Evolutionary conservation across 2,329 filamentous ascomycete genomes (phyloP), one percentile per base, ranked within the genome.

Genomic region (Cladosporium sp.): DNA sequence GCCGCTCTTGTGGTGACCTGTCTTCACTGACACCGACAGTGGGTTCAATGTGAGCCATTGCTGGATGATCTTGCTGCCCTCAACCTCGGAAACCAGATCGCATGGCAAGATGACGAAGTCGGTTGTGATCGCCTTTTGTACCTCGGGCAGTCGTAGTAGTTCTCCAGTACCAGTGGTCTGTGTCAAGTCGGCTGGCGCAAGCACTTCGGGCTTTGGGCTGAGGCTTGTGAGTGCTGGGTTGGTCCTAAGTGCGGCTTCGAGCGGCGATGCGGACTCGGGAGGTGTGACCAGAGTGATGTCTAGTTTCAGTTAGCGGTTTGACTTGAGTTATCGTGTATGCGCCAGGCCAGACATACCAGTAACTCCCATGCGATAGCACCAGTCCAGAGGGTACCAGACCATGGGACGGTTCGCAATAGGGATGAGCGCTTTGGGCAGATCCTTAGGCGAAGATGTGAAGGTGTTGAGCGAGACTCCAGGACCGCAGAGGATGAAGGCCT

Each of bases 41-140:
- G 71, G 70, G 30, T 84, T 82, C 71, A 91, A 88, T 34, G 93
- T 87, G 90, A 97, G 93, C 93, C 95, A 99, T 67, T 93, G 88
- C 77, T 97, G 92, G 2, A 96, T 80, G 26, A 98, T 83, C 68
- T 89, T 87, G 72, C 93, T 90, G 14, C 93, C 93, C 2, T 91
- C 89, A 18, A 98, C 82, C 74, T 97, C 93, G 76, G 93, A 97
- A 47, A 99, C 88, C 7, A 99, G 83, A 77, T 99, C 95, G 78
- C 95, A 99, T 0, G 95, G 94, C 4, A 99, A 83, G 3, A 98
- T 87, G 30, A 97, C 82, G 74, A 99, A 98, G 79, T 99, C 92
- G 14, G 88, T 88, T 64, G 87, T 92, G 72, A 99, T 87, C 8
- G 88, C 84, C n/a, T 84, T 83, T 74, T 90, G 89, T 54, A 98